Base-by-base conservation (phyloP, 148 eudicot species). In the Nyssa sinensis region DNA sequence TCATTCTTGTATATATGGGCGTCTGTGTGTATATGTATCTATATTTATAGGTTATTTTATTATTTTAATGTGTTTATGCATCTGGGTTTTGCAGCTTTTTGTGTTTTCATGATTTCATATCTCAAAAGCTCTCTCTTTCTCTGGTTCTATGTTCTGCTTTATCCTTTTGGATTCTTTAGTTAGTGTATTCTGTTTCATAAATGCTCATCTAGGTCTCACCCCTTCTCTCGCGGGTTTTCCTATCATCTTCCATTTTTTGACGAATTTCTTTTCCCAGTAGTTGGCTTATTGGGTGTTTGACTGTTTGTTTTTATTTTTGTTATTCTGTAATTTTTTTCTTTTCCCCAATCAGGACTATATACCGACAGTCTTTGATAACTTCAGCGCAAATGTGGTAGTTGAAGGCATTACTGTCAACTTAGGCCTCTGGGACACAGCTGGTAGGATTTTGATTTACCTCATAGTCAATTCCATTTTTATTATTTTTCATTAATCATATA, bases 341-440 rank as follows among this genome's bases (percentile, higher is more conserved):
- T 58, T 29, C n/a, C n/a, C n/a, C 67, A 39, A 67, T 51, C 89
- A 95, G 99, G 99, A 95, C 80, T 95, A 95, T 66, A 82, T 95
- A 67, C 99, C 99, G 41, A 95, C 99, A 34, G 99, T 95, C 67
- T 95, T 95, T 82, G 99, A 95, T 76, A 95, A 95, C 82, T 95
- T 95, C 91, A 95, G 99, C 86, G 99, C 99, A 75, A 95, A 95
- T 87, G 97, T 95, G 68, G 86, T 91, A 44, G 99, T 91, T 74
- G 97, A 95, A 84, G 84, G 93, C 80, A 89, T 83, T 80, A 93
- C 99, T 67, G 99, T 95, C 66, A 95, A 95, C 72, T 84, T 95
- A 80, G 99, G 99, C 67, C 91, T 95, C 24, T 95, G 99, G 99
- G 99, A 95, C 76, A 95, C 99, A 63, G 99, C 97, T 78, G 99